These are phyloP conservation scores for Aspergillus ustus DNA, from an alignment of 2,329 filamentous ascomycete genomes.

Conservation along the genomic window DNA sequence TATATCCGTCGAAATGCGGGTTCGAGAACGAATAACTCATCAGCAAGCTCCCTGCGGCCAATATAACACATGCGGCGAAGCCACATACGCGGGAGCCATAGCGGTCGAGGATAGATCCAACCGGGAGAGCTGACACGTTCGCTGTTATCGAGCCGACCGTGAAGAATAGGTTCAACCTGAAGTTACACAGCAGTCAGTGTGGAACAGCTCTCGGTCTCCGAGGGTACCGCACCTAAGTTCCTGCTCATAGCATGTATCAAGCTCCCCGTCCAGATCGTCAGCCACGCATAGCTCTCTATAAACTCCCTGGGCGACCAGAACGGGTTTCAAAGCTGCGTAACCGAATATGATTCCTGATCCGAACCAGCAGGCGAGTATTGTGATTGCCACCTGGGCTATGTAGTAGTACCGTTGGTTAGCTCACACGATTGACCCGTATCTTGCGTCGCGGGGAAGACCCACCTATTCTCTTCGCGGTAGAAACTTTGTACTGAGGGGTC, in stretches of 20 bases:
- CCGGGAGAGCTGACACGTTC: conserved; percentile 81
- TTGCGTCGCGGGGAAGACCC: conserved; percentile 4
- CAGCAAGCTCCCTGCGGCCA: conserved; percentile 69
- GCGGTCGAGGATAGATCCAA: conserved; percentile 82
- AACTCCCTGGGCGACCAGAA: conserved; percentile 73
- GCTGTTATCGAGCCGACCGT: conserved; percentile 85
- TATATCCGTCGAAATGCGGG: conserved; percentile 70
- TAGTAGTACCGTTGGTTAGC: conserved; percentile 20
- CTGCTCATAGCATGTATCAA: conserved; percentile 63
- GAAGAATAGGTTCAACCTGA: conserved; percentile 83
- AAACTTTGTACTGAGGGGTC: conserved; percentile 56
- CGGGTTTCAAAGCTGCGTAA: conserved; percentile 82
- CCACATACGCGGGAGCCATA: conserved; percentile 81
- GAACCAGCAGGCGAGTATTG: conserved; percentile 74
- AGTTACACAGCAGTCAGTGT: conserved; percentile 9
- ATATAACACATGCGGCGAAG: conserved; percentile 68
- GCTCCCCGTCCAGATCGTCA: conserved; percentile 50
- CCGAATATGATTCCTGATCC: conserved; percentile 82
- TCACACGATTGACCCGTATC: not conserved
- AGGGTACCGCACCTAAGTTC: conserved; percentile 52
- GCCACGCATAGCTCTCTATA: conserved; percentile 68
- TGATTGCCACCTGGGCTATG: conserved; percentile 67
- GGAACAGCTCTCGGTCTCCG: not conserved
- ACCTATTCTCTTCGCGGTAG: conserved; percentile 42
- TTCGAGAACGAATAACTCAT: conserved; percentile 70